phyloP scores from a whole-genome alignment of 352 stramenopile genomes.

The Poterioochromonas sp. region DNA sequence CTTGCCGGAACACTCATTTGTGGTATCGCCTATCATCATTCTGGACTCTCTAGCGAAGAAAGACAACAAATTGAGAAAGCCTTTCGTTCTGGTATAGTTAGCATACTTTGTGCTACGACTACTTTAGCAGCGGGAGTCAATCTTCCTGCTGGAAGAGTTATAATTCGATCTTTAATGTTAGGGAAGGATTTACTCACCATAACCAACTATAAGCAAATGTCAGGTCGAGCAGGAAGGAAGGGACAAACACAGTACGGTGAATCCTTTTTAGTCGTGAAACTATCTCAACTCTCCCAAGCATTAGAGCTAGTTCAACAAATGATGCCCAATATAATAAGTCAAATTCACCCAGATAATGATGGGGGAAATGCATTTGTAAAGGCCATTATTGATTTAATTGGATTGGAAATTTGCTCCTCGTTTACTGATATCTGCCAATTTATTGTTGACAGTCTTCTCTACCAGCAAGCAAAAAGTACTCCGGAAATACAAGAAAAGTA shows the following conservation, averaged over 20 bases:
- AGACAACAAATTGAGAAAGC: slow-evolving; percentile 44
- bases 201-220: slow-evolving; percentile 46
- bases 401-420: not conserved
- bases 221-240: slow-evolving; percentile 42
- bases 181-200: not conserved
- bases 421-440: not conserved
- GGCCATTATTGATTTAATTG: slow-evolving; percentile 31
- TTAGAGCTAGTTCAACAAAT: not conserved
- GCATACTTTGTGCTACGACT: slow-evolving; percentile 46
- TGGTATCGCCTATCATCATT: slow-evolving; percentile 75
- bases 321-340: slow-evolving; percentile 17
- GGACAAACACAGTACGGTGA: slow-evolving; percentile 20
- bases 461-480: not conserved
- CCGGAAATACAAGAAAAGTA: not conserved
- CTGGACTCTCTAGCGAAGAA: slow-evolving; percentile 39
- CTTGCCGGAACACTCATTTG: slow-evolving; percentile 38
- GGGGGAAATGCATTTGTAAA: slow-evolving; percentile 29
- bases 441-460: not conserved
- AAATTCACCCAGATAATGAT: slow-evolving; percentile 4
- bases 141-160: slow-evolving; percentile 47
- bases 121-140: slow-evolving; percentile 51
- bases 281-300: slow-evolving; percentile 1
- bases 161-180: slow-evolving; percentile 38
- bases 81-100: slow-evolving; percentile 39
- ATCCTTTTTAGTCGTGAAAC: slow-evolving; percentile 24